Conservation (phyloP, 805 yeast genomes). For the Blastobotrys attinorum region DNA sequence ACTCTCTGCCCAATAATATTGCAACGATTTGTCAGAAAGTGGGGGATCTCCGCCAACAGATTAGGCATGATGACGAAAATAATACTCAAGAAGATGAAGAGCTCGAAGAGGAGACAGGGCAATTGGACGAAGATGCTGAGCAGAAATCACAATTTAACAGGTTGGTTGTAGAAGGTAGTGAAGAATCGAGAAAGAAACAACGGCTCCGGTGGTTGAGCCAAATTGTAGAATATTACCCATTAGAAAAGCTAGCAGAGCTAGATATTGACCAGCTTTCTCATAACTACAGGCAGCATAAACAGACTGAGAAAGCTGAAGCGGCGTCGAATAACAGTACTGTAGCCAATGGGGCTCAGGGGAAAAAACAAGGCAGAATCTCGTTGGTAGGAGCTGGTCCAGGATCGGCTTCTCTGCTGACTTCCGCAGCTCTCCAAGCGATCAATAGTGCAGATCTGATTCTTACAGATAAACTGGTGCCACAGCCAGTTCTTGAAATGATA, state of each 20-base stretch:
- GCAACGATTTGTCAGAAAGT: conserved; percentile 61
- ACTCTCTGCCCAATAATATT: conserved; percentile 57
- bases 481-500: conserved; percentile 72
- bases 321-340: neutral
- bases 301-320: conserved; percentile 6
- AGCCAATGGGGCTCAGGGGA: neutral
- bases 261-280: conserved; percentile 50
- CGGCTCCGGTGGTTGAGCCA: conserved; percentile 81
- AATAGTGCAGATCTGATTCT: conserved; percentile 73
- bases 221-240: conserved; percentile 84
- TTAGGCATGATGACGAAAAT: conserved; percentile 36
- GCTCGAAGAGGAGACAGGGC: too few species aligned
- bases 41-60: conserved; percentile 53
- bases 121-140: conserved; percentile 61
- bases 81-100: conserved; percentile 42
- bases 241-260: conserved; percentile 51
- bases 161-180: conserved; percentile 52
- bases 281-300: conserved; percentile 30
- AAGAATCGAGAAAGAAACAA: conserved; percentile 35
- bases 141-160: conserved; percentile 52
- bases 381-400: conserved; percentile 97
- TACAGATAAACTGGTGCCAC: conserved; percentile 91
- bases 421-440: conserved; percentile 78
- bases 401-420: conserved; percentile 66
- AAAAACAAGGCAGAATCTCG: conserved; percentile 37